Conservation (phyloP, 2,329 filamentous ascomycete species). For the Alternaria burnsii region DNA sequence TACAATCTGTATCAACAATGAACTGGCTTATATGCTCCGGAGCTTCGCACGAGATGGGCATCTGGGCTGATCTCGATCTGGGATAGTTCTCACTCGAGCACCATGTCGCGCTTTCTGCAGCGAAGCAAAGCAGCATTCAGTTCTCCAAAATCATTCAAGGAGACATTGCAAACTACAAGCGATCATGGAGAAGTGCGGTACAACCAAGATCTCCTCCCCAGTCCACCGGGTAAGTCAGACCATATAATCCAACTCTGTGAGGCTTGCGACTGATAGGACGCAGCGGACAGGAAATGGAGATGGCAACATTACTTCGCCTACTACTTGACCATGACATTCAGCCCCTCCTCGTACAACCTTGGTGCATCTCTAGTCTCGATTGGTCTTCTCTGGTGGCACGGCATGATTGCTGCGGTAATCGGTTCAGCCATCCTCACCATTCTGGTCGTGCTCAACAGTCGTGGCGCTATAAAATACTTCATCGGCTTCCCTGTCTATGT, state of each 20-base stretch:
- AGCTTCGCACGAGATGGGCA: not conserved
- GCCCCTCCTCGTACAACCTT: constrained; percentile 29
- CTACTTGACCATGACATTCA: constrained; percentile 30
- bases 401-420: constrained; percentile 28
- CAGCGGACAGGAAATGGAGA: constrained; percentile 28
- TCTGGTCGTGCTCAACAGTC: constrained; percentile 28
- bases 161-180: constrained; percentile 11
- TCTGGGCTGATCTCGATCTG: not conserved
- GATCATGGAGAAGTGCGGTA: constrained; percentile 21
- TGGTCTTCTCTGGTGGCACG: constrained; percentile 31
- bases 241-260: not conserved
- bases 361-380: constrained; percentile 30
- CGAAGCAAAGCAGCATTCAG: constrained; percentile 19
- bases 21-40: constrained; percentile 1
- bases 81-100: not conserved
- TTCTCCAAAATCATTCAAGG: constrained; percentile 42
- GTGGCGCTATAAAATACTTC: constrained; percentile 31
- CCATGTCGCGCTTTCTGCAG: constrained; percentile 23
- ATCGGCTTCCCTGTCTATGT: constrained; percentile 31
- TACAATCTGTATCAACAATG: not conserved
- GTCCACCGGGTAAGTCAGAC: constrained; percentile 6
- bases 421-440: constrained; percentile 27
- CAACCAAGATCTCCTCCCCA: constrained; percentile 32
- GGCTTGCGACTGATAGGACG: not conserved
- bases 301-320: constrained; percentile 35